Evolutionary conservation across 495 filamentous ascomycete species (phyloP), one percentile per base, ranked within the genome.

Genomic region (Pyronema omphalodes): DNA sequence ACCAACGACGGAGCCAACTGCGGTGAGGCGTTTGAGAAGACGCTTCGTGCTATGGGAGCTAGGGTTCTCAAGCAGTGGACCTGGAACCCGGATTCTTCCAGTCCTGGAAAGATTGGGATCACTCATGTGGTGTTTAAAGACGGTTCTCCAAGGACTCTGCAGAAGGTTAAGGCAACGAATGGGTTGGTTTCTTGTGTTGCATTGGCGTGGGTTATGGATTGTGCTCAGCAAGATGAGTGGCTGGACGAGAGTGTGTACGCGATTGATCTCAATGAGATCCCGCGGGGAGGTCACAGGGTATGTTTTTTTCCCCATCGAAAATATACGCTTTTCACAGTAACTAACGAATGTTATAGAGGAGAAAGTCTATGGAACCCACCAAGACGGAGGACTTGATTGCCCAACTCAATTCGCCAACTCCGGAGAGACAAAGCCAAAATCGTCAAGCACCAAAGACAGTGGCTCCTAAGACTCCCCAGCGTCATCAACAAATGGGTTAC

Each of bases 61-160:
- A 77, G 79, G 33, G 88, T 84, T 58, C 76, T 93, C 11, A 84
- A 82, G 68, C 74, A 72, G 18, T 98, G 91, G 91, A 74, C 74
- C 9, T 93, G 86, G 86, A 91, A 86, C 56, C 82, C 82, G 7
- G 64, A 70, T 7, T 58, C 65, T 6, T 60, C 69, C 19, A 46
- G 55, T 15, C 50, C 57, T n/a, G 66, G 67, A 14, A 85, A 80
- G 64, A 71, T 93, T 35, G 85, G 84, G 3, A 88, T 95, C 62
- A 98, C 91, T 4, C 91, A 98, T 61, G 84, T 98, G 0, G 79
- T 98, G 1, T 98, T 84, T 69, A 95, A 95, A 62, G 91, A 94
- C 68, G 91, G 91, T 41, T 82, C 82, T 7, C 78, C 85, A 52
- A 76, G 83, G 36, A 95, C 89, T 0, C 66, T 95, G 51, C 83